These are phyloP conservation scores for Podospora pseudopauciseta DNA, from an alignment of 495 filamentous ascomycete species.

Conservation along the genomic window DNA sequence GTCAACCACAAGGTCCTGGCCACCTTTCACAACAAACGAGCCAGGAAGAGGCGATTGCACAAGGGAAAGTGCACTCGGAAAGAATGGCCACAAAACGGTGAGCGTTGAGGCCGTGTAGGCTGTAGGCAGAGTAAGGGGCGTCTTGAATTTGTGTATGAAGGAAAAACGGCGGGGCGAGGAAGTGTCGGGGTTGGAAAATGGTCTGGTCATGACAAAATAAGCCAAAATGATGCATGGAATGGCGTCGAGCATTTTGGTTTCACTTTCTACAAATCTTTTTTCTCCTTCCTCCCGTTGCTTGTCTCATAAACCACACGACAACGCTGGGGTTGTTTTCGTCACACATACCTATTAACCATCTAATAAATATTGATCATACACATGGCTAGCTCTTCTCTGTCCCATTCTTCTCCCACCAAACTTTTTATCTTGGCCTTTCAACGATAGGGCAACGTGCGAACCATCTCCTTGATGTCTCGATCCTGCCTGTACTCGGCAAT, in stretches of 20 bases:
- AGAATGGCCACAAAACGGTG: not conserved
- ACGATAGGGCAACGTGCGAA: slow-evolving; percentile 9
- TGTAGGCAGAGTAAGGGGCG: not conserved
- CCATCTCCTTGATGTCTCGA: slow-evolving; percentile 28
- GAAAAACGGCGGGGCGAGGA: not conserved
- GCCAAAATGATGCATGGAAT: not conserved
- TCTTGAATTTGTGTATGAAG: not conserved
- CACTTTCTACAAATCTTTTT: not conserved
- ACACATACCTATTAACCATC: too few species aligned
- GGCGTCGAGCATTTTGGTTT: not conserved
- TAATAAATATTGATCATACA: too few species aligned
- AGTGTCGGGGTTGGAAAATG: not conserved
- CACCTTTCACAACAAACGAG: slow-evolving; percentile 32
- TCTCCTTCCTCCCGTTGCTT: too few species aligned
- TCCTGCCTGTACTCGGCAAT: slow-evolving; percentile 31
- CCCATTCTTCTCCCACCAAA: too few species aligned
- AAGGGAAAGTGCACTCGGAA: slow-evolving; percentile 6
- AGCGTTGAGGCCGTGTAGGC: not conserved
- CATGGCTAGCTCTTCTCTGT: too few species aligned
- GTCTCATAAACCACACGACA: too few species aligned
- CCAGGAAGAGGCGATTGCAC: slow-evolving; percentile 10
- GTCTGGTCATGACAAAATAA: not conserved
- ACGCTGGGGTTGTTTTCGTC: not conserved
- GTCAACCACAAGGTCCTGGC: slow-evolving; percentile 38
- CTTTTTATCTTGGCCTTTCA: not conserved